phyloP scores from a whole-genome alignment of 257 asterid species.

The Leptodermis oblonga region DNA sequence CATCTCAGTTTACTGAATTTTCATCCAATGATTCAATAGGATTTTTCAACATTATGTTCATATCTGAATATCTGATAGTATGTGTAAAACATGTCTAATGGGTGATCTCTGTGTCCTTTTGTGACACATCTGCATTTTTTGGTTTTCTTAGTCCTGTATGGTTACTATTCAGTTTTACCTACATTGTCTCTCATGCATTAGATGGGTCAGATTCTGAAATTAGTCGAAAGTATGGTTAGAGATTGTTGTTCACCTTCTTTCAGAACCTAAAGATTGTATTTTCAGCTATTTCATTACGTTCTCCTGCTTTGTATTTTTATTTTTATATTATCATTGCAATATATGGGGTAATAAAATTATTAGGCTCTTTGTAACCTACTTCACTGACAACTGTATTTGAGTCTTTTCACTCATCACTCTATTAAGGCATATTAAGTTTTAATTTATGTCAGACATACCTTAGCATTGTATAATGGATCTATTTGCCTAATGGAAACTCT shows the following conservation, averaged over 20 bases:
- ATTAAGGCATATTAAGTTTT: neutral
- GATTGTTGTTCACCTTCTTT: too few species aligned
- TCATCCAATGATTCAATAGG: too few species aligned
- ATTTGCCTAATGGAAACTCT: neutral
- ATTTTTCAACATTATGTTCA: neutral
- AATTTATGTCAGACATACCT: neutral
- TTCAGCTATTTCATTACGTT: neutral
- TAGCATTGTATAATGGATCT: neutral
- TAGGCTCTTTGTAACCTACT: neutral
- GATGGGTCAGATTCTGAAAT: neutral
- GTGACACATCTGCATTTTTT: neutral
- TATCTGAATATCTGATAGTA: neutral
- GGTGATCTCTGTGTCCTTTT: neutral
- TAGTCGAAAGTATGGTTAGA: neutral
- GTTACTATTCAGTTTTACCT: neutral
- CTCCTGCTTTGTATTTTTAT: neutral
- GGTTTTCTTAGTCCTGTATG: neutral
- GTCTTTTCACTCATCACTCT: neutral
- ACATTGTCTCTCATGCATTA: neutral
- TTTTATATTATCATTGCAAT: too few species aligned
- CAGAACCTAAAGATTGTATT: neutral
- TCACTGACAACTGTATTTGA: neutral
- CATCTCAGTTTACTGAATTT: neutral
- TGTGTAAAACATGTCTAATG: neutral
- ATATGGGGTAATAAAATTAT: neutral